phyloP scores from a whole-genome alignment of 148 eudicot genomes.

The Camellia granthamiana region DNA sequence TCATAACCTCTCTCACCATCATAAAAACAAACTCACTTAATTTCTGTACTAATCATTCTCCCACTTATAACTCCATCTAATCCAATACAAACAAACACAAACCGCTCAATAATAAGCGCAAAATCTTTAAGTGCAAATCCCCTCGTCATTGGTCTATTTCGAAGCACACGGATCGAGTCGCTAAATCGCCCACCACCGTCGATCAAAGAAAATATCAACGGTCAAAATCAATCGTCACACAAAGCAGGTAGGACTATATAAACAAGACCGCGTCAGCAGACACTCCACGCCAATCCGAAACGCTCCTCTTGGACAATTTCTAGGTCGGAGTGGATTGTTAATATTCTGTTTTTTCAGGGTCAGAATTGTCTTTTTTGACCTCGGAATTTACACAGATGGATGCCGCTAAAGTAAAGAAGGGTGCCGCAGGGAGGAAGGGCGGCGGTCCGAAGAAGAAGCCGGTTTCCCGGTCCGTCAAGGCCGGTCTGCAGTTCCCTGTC shows the following conservation, averaged over 20 bases:
- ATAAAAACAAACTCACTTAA: too few relatives aligned
- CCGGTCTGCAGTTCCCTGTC: conserved; percentile 77
- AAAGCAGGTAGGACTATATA: neutral
- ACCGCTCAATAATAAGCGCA: neutral
- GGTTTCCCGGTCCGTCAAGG: conserved; percentile 55
- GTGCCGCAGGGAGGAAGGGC: conserved; percentile 59
- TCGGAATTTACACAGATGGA: conserved; percentile 36
- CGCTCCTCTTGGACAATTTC: neutral
- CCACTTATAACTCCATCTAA: too few relatives aligned
- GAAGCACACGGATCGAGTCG: conserved; percentile 36
- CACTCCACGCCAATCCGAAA: neutral
- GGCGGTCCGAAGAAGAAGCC: conserved; percentile 65
- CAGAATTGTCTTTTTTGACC: neutral
- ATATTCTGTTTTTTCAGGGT: neutral
- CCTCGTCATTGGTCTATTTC: conserved; percentile 35
- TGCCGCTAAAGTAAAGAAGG: conserved; percentile 52
- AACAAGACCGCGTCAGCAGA: neutral
- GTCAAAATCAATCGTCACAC: conserved; percentile 2
- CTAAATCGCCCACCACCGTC: conserved; percentile 20
- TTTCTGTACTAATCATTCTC: too few relatives aligned
- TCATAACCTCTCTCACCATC: too few relatives aligned
- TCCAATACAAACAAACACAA: too few relatives aligned
- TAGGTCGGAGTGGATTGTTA: neutral
- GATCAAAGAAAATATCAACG: conserved; percentile 18
- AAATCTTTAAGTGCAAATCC: neutral